Evolutionary conservation across 2,329 filamentous ascomycete species (phyloP), one percentile per base, ranked within the genome.

Genomic region (Didymella pomorum): DNA sequence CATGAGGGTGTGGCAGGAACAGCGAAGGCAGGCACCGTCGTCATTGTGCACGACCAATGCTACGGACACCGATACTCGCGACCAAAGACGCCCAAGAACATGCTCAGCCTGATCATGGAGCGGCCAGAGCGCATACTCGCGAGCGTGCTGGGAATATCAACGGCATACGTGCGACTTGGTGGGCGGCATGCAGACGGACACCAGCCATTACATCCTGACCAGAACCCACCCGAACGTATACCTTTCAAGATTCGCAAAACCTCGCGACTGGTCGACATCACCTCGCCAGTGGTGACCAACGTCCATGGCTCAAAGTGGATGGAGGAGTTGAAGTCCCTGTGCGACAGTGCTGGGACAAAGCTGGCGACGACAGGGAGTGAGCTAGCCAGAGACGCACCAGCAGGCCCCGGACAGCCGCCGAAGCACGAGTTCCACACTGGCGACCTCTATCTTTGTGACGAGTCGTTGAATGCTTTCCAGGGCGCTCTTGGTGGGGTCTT

Each of bases 271-370:
- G 77, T 97, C 52, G 80, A 90, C 6, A 82, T 99, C 29, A 85
- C 84, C 18, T 92, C 92, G 2, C 84, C 87, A 2, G 88, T 88
- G 0, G 93, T 98, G 7, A 94, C 92, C 7, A 92, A 94, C 73
- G 93, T 99, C 0, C 95, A 99, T 78, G 94, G 94, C 0, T 84
- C 82, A 2, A 90, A 90, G 64, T 97, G 94, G 94, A 97, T 98
- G 93, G 87, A 91, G 51, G 94, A 98, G 73, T 79, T 99, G 47
- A 90, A 88, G 76, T 81, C 84, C 8, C 92, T 98, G 89, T 98
- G 95, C 73, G 84, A 92, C 29, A 82, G 86, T 43, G 93, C 94
- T 3, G 91, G 92, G 71, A 82, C 86, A 5, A 94, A 90, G 71
- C 82, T 98, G 51, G 90, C 91, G 6, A 80, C 87, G 62, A 90